Evolutionary conservation across 2,329 filamentous ascomycete species (phyloP).

Genomic region (Verticillium alfalfae): DNA sequence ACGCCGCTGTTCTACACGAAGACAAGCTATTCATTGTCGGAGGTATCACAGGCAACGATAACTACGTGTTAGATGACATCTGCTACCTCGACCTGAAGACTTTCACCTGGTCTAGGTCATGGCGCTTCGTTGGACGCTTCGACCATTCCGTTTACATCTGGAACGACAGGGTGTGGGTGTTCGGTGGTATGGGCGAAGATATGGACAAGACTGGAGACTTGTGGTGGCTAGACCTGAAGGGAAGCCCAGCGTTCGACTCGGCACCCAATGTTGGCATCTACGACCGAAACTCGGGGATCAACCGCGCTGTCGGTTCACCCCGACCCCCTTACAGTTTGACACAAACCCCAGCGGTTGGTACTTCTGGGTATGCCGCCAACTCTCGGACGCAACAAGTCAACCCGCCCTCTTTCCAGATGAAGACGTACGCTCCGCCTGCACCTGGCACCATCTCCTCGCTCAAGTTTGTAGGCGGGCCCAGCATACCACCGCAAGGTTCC

Average conservation of each 20-base stretch:
- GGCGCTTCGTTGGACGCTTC: constrained; percentile 91
- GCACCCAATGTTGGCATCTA: constrained; percentile 51
- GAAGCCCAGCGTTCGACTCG: constrained; percentile 77
- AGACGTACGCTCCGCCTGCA: constrained; percentile 73
- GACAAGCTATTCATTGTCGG: constrained; percentile 95
- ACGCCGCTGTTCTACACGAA: constrained; percentile 90
- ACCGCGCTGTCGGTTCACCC: constrained; percentile 42
- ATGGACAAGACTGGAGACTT: constrained; percentile 97
- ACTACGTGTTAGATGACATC: constrained; percentile 88
- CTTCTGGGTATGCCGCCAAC: constrained; percentile 62
- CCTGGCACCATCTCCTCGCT: constrained; percentile 86
- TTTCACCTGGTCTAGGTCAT: constrained; percentile 93
- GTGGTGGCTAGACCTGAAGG: constrained; percentile 95
- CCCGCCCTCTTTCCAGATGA: constrained; percentile 59
- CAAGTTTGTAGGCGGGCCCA: constrained; percentile 81
- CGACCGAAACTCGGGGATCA: constrained; percentile 37
- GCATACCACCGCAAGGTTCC: constrained; percentile 81
- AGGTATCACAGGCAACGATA: constrained; percentile 90
- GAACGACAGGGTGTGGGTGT: constrained; percentile 89
- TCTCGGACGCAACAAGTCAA: constrained; percentile 63
- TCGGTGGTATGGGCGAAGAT: constrained; percentile 88
- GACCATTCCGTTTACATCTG: constrained; percentile 95
- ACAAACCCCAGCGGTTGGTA: constrained; percentile 40
- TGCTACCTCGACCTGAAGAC: constrained; percentile 96
- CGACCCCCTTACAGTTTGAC: constrained; percentile 46